Base-by-base conservation (phyloP, 192 early-diverging fungal species). In the Geranomyces michiganensis region DNA sequence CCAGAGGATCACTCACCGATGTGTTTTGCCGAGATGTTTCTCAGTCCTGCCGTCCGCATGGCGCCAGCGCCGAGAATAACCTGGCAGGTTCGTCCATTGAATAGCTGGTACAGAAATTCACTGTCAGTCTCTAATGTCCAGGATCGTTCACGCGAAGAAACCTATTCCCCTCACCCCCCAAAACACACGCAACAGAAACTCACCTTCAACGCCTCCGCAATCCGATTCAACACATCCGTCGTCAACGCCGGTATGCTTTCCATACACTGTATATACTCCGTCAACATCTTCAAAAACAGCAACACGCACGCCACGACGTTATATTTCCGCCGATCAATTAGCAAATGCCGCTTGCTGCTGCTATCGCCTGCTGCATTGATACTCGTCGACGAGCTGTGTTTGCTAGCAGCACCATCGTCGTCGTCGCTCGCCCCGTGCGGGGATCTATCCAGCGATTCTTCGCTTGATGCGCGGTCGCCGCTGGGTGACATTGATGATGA, bases 41-140 rank as follows among this genome's bases (percentile, higher is more conserved):
- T 94, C 24, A 99, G 78, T 22, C 97, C 97, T 12, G 95, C 96
- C n/a, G 96, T 97, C 30, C 88, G 85, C 87, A 95, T 94, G 0
- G 97, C 97, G 1, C 97, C 97, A 8, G 96, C 96, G 7, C 96
- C 97, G 15, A 99, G 85, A 77, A 99, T 97, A 0, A 97, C 94
- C 79, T 98, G 96, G 78, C 96, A 97, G 9, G 90, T 89, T 62
- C 94, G 76, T 5, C 95, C 96, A 76, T 99, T 99, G 82, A 97
- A 98, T 17, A 94, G 69, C 91, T 96, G 78, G 32, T 72, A 70
- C 24, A 19, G 24, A 67, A 58, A 27, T n/a, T n/a, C n/a, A n/a
- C n/a, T n/a, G n/a, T n/a, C n/a, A n/a, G n/a, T n/a, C n/a, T 24
- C 15, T 9, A 12, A 24, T n/a, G 15, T 27, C 14, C 45, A 49